phyloP scores from a whole-genome alignment of 2,329 filamentous ascomycete genomes.

The Nothophaeocryptopus gaeumannii region DNA sequence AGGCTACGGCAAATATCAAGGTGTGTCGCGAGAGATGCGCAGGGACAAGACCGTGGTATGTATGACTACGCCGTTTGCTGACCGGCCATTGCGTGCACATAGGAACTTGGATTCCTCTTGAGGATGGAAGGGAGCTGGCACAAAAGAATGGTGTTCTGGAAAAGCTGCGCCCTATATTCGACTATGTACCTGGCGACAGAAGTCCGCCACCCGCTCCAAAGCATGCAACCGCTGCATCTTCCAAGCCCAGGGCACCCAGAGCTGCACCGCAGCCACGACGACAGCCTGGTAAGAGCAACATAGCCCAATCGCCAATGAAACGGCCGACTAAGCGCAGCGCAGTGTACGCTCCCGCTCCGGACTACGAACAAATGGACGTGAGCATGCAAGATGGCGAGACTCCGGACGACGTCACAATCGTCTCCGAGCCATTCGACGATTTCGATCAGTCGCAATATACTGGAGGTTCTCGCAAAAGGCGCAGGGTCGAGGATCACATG shows the following conservation, averaged over 20 bases:
- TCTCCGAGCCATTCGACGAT: conserved; percentile 80
- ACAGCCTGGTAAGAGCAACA: conserved; percentile 25
- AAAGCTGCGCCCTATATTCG: conserved; percentile 81
- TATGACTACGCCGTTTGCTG: conserved; percentile 10
- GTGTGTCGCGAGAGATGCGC: conserved; percentile 42
- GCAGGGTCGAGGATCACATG: conserved; percentile 62
- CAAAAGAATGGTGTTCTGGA: conserved; percentile 83
- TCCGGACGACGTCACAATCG: conserved; percentile 77
- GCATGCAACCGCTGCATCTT: conserved; percentile 67
- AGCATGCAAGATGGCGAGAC: conserved; percentile 60
- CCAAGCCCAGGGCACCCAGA: conserved; percentile 76
- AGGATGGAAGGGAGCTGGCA: conserved; percentile 75
- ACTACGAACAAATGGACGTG: conserved; percentile 30
- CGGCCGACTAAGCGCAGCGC: conserved; percentile 46
- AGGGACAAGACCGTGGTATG: not conserved
- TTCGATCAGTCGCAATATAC: conserved; percentile 69
- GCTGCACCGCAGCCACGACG: conserved; percentile 21
- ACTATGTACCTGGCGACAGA: conserved; percentile 77
- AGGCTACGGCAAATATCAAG: conserved; percentile 98
- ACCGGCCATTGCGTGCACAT: conserved; percentile 2
- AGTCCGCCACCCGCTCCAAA: conserved; percentile 93
- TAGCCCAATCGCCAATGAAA: conserved; percentile 36
- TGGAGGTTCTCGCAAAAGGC: conserved; percentile 65
- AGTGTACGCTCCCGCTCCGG: conserved; percentile 53
- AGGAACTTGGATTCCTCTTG: conserved; percentile 95